Percentiles rank a stretch among this genome's conserved stretches.
Conservation (phyloP, 129 eudicot species). For the Chrysanthemum makinoi region DNA sequence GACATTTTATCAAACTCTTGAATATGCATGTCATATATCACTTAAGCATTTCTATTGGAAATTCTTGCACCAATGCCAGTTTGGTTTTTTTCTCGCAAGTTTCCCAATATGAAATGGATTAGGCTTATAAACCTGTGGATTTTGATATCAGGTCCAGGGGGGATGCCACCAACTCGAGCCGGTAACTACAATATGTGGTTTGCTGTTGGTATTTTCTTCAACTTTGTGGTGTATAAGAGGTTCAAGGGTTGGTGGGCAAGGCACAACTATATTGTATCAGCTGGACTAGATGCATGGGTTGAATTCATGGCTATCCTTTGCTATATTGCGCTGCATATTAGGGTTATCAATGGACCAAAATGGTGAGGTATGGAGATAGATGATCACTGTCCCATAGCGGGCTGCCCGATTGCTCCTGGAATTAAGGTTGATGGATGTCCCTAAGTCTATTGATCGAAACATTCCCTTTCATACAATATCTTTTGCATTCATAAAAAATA, state of each 20-base stretch:
- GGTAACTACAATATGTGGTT: constrained; percentile 71
- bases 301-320: constrained; percentile 75
- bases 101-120: constrained; percentile 65
- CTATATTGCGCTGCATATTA: constrained; percentile 54
- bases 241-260: constrained; percentile 81
- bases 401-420: constrained; percentile 80
- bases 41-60: constrained; percentile 62
- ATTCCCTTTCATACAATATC: background rate
- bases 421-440: constrained; percentile 57
- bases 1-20: too few relatives aligned
- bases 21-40: too few relatives aligned
- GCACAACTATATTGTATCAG: constrained; percentile 71
- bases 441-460: constrained; percentile 14
- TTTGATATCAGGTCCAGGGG: constrained; percentile 51
- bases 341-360: constrained; percentile 48
- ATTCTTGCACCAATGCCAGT: constrained; percentile 56
- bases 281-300: constrained; percentile 78
- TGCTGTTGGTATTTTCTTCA: constrained; percentile 62
- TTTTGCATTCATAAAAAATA: background rate
- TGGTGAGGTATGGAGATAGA: constrained; percentile 79
- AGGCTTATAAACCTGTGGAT: constrained; percentile 61
- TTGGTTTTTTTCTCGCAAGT: constrained; percentile 53
- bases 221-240: constrained; percentile 52
- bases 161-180: constrained; percentile 66
- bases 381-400: constrained; percentile 73